Evolutionary conservation across 176 grass and related monocot species (phyloP).

Genomic region (Aegilops tauschii): DNA sequence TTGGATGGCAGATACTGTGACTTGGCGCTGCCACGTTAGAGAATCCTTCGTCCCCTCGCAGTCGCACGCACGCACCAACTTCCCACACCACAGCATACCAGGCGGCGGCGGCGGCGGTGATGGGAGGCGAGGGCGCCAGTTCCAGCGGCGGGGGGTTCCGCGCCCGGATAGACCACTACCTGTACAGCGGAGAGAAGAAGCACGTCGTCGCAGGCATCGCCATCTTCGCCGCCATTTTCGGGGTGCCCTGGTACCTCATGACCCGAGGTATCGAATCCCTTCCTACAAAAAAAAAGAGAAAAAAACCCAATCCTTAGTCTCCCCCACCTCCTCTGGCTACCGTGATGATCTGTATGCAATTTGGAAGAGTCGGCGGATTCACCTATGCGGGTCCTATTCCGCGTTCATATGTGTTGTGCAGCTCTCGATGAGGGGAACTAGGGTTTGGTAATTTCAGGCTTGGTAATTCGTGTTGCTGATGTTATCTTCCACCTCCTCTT

Average conservation of each 20-base stretch:
- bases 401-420: neutral
- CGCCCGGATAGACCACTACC: constrained; percentile 58
- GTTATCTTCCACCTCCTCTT: neutral
- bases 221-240: constrained; percentile 67
- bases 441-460: constrained; percentile 17
- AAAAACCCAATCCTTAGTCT: neutral
- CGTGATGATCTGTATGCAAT: neutral
- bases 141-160: constrained; percentile 49
- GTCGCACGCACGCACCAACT: neutral
- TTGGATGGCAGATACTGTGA: neutral
- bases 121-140: constrained; percentile 32
- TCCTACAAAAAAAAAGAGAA: too few relatives aligned
- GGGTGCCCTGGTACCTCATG: constrained; percentile 83
- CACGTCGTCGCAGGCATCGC: constrained; percentile 81
- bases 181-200: constrained; percentile 95
- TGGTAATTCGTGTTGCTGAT: neutral
- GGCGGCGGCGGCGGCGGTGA: constrained; percentile 29
- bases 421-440: constrained; percentile 6
- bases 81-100: neutral
- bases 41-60: neutral
- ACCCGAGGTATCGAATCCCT: constrained; percentile 49
- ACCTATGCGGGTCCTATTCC: neutral
- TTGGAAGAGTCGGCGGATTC: neutral
- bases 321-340: neutral
- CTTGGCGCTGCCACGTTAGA: neutral